Percentiles rank a stretch among this genome's conserved stretches.
phyloP scores from a whole-genome alignment of 2,329 filamentous ascomycete species.

The Beauveria caledonica region DNA sequence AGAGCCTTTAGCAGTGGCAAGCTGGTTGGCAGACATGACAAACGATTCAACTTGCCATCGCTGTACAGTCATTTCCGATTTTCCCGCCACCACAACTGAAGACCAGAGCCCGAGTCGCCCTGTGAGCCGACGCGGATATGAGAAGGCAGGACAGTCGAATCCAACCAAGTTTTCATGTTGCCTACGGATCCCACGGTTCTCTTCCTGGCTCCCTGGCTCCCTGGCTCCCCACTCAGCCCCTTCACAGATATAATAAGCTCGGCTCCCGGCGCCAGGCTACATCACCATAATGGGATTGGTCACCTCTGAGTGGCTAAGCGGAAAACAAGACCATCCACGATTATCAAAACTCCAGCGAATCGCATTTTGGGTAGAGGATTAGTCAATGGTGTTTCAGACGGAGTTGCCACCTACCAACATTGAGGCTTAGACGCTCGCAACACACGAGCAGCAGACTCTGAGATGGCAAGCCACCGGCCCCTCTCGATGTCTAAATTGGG shows the following conservation, averaged over 20 bases:
- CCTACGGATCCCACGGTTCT: background rate
- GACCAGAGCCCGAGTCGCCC: background rate
- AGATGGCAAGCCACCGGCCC: background rate
- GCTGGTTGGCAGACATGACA: background rate
- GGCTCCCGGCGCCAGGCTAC: background rate
- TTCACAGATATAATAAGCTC: background rate
- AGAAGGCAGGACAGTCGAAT: background rate
- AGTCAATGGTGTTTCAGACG: background rate
- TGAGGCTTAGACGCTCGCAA: background rate
- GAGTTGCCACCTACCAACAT: background rate
- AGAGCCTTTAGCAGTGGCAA: background rate
- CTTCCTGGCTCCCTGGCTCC: background rate
- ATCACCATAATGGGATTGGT: background rate
- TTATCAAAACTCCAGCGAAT: slow-evolving; percentile 1
- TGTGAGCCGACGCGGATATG: background rate
- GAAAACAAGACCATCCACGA: background rate
- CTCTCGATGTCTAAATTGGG: background rate
- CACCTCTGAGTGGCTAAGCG: background rate
- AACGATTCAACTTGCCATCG: background rate
- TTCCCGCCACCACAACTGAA: background rate
- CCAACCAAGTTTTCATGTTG: background rate
- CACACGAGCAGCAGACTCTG: background rate
- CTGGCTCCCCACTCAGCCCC: background rate
- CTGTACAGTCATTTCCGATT: background rate
- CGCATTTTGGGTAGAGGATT: background rate